These are phyloP conservation scores for Naegleria fowleri DNA, from an alignment of 208 protist species.

Conservation along the genomic window DNA sequence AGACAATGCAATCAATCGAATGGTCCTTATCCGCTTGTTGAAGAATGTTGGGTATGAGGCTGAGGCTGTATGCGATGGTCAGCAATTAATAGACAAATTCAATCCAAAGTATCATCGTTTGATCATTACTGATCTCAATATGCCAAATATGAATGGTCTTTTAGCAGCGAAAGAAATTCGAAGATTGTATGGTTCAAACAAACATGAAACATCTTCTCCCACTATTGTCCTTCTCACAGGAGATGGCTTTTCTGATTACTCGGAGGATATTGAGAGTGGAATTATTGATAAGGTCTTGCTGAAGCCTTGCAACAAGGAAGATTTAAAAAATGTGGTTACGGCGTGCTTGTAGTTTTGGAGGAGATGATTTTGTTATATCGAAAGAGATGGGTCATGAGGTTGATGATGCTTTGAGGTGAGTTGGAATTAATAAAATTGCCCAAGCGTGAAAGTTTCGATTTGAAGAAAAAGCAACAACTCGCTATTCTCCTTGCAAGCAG, in stretches of 20 bases:
- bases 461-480: too few relatives aligned
- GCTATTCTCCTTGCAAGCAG: too few relatives aligned
- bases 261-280: neutral
- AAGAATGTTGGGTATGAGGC: neutral
- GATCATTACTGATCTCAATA: neutral
- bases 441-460: too few relatives aligned
- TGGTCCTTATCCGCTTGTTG: neutral
- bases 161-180: neutral
- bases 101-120: neutral
- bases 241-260: too few relatives aligned
- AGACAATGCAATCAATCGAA: neutral
- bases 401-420: too few relatives aligned
- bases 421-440: too few relatives aligned
- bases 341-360: too few relatives aligned
- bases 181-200: too few relatives aligned
- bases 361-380: too few relatives aligned
- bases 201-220: too few relatives aligned
- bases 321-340: neutral
- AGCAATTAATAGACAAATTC: neutral
- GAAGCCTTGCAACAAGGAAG: neutral
- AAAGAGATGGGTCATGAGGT: too few relatives aligned
- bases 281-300: neutral
- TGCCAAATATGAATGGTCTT: neutral
- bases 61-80: neutral
- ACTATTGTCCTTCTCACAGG: too few relatives aligned